A percentile compares a stretch with the other conserved stretches of the same genome.
Evolutionary conservation across 139 green algal genomes (phyloP).

Genomic region (Prasinococcaceae sp.): DNA sequence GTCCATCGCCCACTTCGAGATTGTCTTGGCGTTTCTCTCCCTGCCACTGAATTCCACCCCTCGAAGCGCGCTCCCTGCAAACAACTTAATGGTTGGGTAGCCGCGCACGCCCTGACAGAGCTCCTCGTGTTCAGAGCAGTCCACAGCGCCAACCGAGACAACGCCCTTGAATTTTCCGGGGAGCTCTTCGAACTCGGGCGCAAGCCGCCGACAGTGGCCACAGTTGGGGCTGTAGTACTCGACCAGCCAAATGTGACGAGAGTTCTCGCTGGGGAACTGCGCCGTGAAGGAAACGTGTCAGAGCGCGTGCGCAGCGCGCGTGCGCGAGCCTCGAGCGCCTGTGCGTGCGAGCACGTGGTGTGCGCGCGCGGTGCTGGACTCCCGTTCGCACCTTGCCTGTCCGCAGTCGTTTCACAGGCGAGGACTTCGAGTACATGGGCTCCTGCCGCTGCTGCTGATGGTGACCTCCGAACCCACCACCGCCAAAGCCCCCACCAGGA

Average conservation of each 20-base stretch:
- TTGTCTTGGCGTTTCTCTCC: too few species aligned
- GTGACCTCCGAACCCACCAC: neutral
- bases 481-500: neutral
- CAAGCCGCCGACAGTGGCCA: conserved; percentile 12
- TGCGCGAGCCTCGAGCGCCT: too few species aligned
- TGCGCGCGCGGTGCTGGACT: too few species aligned
- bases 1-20: too few species aligned
- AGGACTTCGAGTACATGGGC: conserved; percentile 5
- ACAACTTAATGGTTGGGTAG: too few species aligned
- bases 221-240: conserved; percentile 21
- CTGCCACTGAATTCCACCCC: too few species aligned
- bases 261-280: conserved; percentile 6
- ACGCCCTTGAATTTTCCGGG: neutral
- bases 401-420: neutral
- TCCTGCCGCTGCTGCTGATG: conserved; percentile 8
- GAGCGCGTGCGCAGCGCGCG: too few species aligned
- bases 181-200: conserved; percentile 1
- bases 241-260: conserved; percentile 17
- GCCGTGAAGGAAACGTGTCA: too few species aligned
- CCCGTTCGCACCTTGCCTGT: too few species aligned
- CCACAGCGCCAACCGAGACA: neutral
- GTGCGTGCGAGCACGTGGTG: too few species aligned
- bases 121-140: neutral
- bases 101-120: too few species aligned
- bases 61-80: too few species aligned